Percentiles rank a stretch among this genome's conserved stretches.
Evolutionary conservation across 148 eudicot species (phyloP).

Genomic region (Pouteria glomerata): DNA sequence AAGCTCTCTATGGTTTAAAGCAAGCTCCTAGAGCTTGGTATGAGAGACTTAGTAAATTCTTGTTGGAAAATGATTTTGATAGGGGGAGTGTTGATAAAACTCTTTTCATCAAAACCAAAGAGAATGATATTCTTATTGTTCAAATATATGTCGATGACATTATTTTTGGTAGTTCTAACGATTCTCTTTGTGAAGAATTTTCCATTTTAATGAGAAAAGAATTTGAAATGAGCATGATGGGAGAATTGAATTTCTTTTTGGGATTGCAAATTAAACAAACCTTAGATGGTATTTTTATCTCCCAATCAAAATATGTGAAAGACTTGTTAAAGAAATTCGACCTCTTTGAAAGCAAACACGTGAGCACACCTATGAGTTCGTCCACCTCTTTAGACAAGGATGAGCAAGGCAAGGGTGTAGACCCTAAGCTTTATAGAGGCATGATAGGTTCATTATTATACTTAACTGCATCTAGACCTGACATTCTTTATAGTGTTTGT

Average conservation of each 20-base stretch:
- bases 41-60: neutral
- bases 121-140: neutral
- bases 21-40: neutral
- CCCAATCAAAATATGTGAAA: too few species aligned
- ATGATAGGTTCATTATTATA: neutral
- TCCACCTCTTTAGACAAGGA: neutral
- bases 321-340: neutral
- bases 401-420: neutral
- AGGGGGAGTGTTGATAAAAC: neutral
- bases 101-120: neutral
- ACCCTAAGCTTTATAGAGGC: neutral
- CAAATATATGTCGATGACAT: neutral
- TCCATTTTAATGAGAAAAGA: neutral
- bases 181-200: neutral
- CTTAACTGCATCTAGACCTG: neutral
- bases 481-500: neutral
- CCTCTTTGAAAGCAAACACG: neutral
- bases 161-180: neutral
- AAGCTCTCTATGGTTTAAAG: neutral
- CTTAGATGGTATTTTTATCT: too few species aligned
- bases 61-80: neutral
- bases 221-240: neutral
- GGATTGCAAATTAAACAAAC: neutral
- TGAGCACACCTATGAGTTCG: neutral
- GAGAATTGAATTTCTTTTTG: too few species aligned